phyloP scores from a whole-genome alignment of 176 grass and related monocot genomes.

The Melocanna baccifera region DNA sequence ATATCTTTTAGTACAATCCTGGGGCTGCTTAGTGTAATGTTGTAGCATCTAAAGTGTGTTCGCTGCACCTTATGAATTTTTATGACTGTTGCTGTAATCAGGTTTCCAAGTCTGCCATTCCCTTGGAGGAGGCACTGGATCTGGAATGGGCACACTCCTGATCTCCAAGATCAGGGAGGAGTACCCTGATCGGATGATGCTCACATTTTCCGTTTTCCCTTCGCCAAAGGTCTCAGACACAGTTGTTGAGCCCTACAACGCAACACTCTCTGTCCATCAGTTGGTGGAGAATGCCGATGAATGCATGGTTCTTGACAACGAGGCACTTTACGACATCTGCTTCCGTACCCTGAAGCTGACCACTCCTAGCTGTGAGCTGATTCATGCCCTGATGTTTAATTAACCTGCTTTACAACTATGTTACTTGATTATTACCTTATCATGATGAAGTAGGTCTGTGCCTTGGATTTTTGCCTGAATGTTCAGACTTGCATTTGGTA shows the following conservation, averaged over 20 bases:
- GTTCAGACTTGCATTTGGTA: neutral
- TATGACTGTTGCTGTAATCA: slow-evolving; percentile 19
- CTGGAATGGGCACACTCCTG: slow-evolving; percentile 83
- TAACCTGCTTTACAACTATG: neutral
- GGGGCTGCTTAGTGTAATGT: neutral
- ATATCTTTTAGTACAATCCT: neutral
- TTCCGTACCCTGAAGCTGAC: slow-evolving; percentile 87
- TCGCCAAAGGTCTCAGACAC: slow-evolving; percentile 89
- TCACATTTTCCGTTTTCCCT: slow-evolving; percentile 85
- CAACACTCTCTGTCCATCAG: slow-evolving; percentile 83
- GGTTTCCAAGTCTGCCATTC: slow-evolving; percentile 90
- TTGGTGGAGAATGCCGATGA: slow-evolving; percentile 89
- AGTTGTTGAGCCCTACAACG: slow-evolving; percentile 85
- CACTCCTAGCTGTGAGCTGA: slow-evolving; percentile 78
- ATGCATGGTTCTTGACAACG: slow-evolving; percentile 87
- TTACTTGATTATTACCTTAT: neutral
- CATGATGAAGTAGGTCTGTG: neutral
- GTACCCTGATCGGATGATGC: slow-evolving; percentile 90
- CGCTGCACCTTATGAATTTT: neutral
- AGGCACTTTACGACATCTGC: slow-evolving; percentile 85
- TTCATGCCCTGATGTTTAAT: slow-evolving; percentile 8
- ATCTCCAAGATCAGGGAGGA: slow-evolving; percentile 96
- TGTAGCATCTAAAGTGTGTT: neutral
- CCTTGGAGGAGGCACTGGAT: slow-evolving; percentile 81
- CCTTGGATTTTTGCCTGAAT: neutral